A percentile compares a stretch with the other conserved stretches of the same genome.
phyloP scores from a whole-genome alignment of 257 asterid genomes.

The Dorcoceras hygrometricum region DNA sequence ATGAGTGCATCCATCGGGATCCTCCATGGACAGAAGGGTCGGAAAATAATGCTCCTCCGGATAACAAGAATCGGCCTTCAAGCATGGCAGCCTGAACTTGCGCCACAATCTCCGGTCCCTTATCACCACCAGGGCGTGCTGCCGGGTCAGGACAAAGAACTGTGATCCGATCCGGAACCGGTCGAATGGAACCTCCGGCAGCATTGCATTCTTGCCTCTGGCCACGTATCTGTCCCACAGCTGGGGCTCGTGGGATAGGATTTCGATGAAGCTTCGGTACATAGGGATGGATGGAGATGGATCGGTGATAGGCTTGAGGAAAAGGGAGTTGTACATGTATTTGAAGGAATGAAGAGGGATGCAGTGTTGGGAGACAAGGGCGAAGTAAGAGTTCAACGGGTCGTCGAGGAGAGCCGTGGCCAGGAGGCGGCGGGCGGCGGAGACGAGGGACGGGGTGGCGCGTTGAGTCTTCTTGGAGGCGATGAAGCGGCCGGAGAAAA shows the following conservation, averaged over 20 bases:
- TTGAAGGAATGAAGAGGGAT: slow-evolving; percentile 43
- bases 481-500: slow-evolving; percentile 34
- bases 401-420: slow-evolving; percentile 54
- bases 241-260: slow-evolving; percentile 36
- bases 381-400: slow-evolving; percentile 39
- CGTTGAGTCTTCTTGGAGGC: slow-evolving; percentile 37
- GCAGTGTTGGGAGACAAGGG: slow-evolving; percentile 46
- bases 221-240: slow-evolving; percentile 41
- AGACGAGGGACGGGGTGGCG: slow-evolving; percentile 42
- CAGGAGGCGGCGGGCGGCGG: slow-evolving; percentile 55
- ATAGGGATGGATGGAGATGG: slow-evolving; percentile 1
- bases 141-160: slow-evolving; percentile 38
- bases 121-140: slow-evolving; percentile 35
- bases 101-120: slow-evolving; percentile 42
- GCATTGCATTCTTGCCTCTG: slow-evolving; percentile 40
- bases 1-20: slow-evolving; percentile 40
- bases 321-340: slow-evolving; percentile 33
- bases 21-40: slow-evolving; percentile 51
- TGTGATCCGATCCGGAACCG: slow-evolving; percentile 50
- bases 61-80: slow-evolving; percentile 37
- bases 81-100: slow-evolving; percentile 42
- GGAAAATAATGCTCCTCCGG: slow-evolving; percentile 56
- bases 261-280: slow-evolving; percentile 45
- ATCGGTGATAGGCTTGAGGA: slow-evolving; percentile 21
- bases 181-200: slow-evolving; percentile 39